Conservation (phyloP, 1,284 basidiomycete genomes). For the Apiotrichum porosum region DNA sequence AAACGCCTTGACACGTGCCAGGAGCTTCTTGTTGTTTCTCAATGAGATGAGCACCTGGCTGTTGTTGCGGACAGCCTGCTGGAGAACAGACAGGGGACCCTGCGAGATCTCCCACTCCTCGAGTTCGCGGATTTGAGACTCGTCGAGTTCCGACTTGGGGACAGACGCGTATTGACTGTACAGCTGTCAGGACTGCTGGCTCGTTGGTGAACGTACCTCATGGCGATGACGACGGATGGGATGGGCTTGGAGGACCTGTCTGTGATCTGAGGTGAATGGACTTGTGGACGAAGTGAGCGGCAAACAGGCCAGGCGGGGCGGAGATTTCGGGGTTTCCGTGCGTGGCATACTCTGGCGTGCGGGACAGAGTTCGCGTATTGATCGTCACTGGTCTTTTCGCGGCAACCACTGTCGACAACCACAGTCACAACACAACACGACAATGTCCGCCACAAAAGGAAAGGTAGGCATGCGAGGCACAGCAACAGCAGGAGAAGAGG, state of each 20-base stretch:
- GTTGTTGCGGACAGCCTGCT: slow-evolving; percentile 96
- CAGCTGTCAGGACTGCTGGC: background rate
- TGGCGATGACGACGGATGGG: slow-evolving; percentile 1
- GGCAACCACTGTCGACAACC: too few species aligned
- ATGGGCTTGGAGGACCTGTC: background rate
- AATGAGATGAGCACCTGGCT: slow-evolving; percentile 96
- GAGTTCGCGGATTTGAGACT: slow-evolving; percentile 88
- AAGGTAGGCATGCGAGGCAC: slow-evolving; percentile 25
- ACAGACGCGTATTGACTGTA: slow-evolving; percentile 91
- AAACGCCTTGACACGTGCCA: slow-evolving; percentile 97
- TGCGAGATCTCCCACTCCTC: slow-evolving; percentile 97
- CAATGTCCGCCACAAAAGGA: slow-evolving; percentile 28
- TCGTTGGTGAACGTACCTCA: background rate
- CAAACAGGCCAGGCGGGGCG: too few species aligned
- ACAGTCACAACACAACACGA: background rate
- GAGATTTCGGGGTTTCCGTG: too few species aligned
- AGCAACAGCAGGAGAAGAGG: background rate
- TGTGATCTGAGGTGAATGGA: background rate
- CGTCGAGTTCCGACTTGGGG: slow-evolving; percentile 95
- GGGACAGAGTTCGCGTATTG: too few species aligned
- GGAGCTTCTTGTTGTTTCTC: slow-evolving; percentile 96
- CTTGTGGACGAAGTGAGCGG: background rate
- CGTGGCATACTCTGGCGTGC: too few species aligned
- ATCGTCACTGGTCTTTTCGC: too few species aligned
- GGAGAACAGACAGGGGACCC: slow-evolving; percentile 93